These are phyloP conservation scores for Echeveria elegans DNA, from an alignment of 164 flowering plant species.

Conservation along the genomic window DNA sequence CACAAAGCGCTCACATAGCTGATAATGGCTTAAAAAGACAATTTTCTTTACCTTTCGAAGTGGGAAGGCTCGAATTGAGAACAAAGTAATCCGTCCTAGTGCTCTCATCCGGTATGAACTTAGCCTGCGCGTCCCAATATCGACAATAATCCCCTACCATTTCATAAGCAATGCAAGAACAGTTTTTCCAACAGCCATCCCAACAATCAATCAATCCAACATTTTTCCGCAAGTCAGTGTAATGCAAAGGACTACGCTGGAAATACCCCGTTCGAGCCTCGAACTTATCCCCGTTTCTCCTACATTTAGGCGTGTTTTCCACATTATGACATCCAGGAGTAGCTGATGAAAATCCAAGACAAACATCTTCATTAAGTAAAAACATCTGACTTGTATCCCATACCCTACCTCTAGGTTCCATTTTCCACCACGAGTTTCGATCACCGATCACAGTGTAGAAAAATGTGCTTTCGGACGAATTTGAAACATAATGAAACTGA, in stretches of 20 bases:
- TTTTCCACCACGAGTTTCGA: constrained; percentile 4
- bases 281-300: neutral
- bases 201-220: constrained; percentile 14
- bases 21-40: neutral
- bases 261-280: constrained; percentile 6
- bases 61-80: constrained; percentile 4
- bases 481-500: neutral
- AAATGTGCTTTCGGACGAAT: neutral
- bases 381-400: neutral
- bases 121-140: constrained; percentile 12
- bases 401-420: neutral
- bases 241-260: constrained; percentile 1
- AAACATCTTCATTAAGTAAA: neutral
- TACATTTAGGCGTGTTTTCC: neutral
- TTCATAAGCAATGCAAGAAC: constrained; percentile 24
- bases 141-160: constrained; percentile 9
- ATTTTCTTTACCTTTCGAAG: neutral
- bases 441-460: neutral
- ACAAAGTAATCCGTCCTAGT: neutral
- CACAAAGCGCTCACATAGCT: neutral
- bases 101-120: neutral
- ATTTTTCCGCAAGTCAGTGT: neutral
- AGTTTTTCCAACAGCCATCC: constrained; percentile 13
- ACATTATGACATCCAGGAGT: neutral
- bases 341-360: constrained; percentile 3